These are phyloP conservation scores for Suillus tomentosus DNA, from an alignment of 768 basidiomycete genomes.

Conservation along the genomic window DNA sequence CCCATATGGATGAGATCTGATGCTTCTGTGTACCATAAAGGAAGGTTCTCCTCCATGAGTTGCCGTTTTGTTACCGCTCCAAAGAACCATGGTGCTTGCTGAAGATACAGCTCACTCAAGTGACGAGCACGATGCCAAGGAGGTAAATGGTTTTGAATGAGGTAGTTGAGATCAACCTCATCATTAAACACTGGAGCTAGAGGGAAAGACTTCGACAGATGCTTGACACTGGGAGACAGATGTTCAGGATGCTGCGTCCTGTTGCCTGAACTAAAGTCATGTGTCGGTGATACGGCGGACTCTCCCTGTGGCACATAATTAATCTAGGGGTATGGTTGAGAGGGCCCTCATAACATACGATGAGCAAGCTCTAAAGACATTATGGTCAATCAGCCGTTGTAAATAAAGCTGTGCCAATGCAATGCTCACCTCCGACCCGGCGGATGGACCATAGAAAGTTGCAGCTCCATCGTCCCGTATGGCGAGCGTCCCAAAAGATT, in stretches of 20 bases:
- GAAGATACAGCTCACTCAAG: conserved; percentile 68
- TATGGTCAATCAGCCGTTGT: conserved; percentile 2
- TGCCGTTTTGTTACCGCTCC: conserved; percentile 67
- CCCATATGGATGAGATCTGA: conserved; percentile 28
- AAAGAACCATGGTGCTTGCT: conserved; percentile 82
- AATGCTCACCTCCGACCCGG: conserved; percentile 64
- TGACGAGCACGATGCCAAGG: conserved; percentile 57
- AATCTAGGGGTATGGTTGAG: conserved; percentile 4
- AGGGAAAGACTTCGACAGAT: conserved; percentile 49
- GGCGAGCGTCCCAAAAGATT: conserved; percentile 70
- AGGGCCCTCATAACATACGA: conserved; percentile 40
- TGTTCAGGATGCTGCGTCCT: background rate
- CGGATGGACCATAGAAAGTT: conserved; percentile 73
- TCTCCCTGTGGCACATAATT: conserved; percentile 26
- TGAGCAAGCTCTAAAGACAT: conserved; percentile 49
- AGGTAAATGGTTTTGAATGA: conserved; percentile 56
- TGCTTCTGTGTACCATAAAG: conserved; percentile 63
- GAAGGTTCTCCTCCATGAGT: conserved; percentile 64
- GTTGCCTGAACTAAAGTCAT: background rate
- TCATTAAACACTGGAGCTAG: conserved; percentile 41
- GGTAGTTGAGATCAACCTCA: conserved; percentile 44
- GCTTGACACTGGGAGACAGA: conserved; percentile 27
- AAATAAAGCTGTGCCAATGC: conserved; percentile 27
- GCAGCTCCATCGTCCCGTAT: conserved; percentile 69
- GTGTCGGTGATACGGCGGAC: conserved; percentile 10